A percentile compares a stretch with the other conserved stretches of the same genome.
These are phyloP conservation scores for Coemansia sp. DNA, from an alignment of 192 early-diverging fungal genomes.

Conservation along the genomic window DNA sequence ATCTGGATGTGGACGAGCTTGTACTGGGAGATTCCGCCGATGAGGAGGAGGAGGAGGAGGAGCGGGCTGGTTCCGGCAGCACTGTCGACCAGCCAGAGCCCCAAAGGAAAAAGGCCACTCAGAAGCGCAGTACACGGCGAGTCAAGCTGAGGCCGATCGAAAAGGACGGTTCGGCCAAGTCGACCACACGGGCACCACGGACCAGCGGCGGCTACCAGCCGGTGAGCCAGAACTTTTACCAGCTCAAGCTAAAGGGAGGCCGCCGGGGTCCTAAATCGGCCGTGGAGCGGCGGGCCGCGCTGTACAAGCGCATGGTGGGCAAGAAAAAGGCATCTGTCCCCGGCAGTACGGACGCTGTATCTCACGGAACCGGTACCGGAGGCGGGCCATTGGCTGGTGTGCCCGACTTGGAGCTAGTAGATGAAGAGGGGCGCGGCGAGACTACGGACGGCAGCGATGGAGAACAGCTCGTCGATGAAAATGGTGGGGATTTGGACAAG, in stretches of 20 bases:
- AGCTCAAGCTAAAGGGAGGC: constrained; percentile 22
- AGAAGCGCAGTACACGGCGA: constrained; percentile 47
- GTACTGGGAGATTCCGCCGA: too few relatives aligned
- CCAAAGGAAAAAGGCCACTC: constrained; percentile 41
- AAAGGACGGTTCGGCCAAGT: constrained; percentile 7
- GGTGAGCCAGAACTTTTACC: constrained; percentile 48
- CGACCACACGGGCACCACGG: background rate
- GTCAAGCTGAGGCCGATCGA: constrained; percentile 39
- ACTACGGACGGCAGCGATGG: background rate
- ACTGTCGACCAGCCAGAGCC: background rate
- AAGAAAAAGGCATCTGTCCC: too few relatives aligned
- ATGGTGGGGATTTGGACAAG: too few relatives aligned
- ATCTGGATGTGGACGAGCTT: constrained; percentile 14
- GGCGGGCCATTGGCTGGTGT: too few relatives aligned
- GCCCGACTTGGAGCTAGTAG: too few relatives aligned
- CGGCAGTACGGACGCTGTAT: too few relatives aligned
- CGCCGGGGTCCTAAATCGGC: constrained; percentile 25
- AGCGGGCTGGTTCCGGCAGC: background rate
- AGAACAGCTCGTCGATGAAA: background rate
- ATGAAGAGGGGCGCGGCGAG: background rate
- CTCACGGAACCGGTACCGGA: too few relatives aligned
- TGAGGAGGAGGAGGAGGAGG: constrained; percentile 7
- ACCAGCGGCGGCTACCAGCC: constrained; percentile 9
- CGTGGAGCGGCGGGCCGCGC: constrained; percentile 32
- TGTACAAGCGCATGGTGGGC: constrained; percentile 39